Conservation (phyloP, 257 asterid genomes). For the Fraxinus quadrangulata region DNA sequence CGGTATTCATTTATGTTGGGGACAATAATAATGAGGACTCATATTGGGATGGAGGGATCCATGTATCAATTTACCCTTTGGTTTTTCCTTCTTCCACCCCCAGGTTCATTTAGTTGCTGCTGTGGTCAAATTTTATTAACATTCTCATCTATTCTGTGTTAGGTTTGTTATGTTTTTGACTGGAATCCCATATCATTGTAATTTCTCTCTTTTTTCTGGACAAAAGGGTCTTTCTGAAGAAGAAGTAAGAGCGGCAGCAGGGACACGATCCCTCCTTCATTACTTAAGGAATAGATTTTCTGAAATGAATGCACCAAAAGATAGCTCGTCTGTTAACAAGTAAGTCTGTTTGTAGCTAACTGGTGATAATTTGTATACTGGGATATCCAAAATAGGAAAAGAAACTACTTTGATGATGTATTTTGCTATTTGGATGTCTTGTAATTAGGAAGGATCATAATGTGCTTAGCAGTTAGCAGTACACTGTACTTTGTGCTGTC, state of each 20-base stretch:
- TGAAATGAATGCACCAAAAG: constrained; percentile 98
- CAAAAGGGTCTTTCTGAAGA: constrained; percentile 96
- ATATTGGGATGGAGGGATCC: constrained; percentile 16
- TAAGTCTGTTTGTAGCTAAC: constrained; percentile 37
- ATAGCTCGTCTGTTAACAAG: constrained; percentile 91
- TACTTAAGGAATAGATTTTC: constrained; percentile 96
- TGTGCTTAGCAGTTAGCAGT: not conserved
- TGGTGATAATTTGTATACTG: constrained; percentile 11
- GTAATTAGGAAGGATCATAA: not conserved
- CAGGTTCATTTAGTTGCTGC: not conserved
- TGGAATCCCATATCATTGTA: constrained; percentile 15
- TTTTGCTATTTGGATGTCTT: not conserved
- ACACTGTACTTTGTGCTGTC: constrained; percentile 18
- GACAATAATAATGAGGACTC: not conserved
- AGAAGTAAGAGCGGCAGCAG: constrained; percentile 96
- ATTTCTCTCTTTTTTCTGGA: constrained; percentile 30
- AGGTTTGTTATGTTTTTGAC: constrained; percentile 15
- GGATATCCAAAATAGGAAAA: not conserved
- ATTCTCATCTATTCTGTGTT: constrained; percentile 11
- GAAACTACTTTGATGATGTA: not conserved
- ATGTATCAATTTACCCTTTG: not conserved
- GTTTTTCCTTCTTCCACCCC: constrained; percentile 1
- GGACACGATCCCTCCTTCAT: too few species aligned
- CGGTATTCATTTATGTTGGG: constrained; percentile 7
- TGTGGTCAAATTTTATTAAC: not conserved